phyloP scores from a whole-genome alignment of 768 basidiomycete genomes.

The Panaeolus cyanescens region DNA sequence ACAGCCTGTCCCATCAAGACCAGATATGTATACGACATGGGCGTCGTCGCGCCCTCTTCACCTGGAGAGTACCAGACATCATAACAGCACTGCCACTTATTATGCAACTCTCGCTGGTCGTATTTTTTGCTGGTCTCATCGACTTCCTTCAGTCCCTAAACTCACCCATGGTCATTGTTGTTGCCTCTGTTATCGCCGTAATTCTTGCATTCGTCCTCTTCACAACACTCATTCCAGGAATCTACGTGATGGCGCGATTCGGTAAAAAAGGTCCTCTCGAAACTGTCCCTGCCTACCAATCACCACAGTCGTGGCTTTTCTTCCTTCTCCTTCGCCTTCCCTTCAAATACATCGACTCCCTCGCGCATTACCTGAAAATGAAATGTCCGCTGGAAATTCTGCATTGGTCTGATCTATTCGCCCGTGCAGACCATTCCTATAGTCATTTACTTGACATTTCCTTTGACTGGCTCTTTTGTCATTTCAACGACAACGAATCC shows the following conservation, averaged over 20 bases:
- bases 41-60: not conserved
- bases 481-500: not conserved
- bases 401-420: too few species aligned
- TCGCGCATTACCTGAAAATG: not conserved
- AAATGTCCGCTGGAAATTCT: too few species aligned
- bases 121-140: not conserved
- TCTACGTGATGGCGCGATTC: not conserved
- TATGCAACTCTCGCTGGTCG: not conserved
- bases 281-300: not conserved
- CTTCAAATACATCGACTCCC: not conserved
- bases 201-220: not conserved
- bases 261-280: too few species aligned
- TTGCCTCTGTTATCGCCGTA: not conserved
- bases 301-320: not conserved
- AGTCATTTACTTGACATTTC: not conserved
- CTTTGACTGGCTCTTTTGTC: not conserved
- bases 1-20: not conserved
- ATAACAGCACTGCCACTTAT: not conserved
- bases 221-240: not conserved
- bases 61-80: not conserved
- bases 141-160: not conserved
- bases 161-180: not conserved
- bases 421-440: too few species aligned
- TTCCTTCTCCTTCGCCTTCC: not conserved
- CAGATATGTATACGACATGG: not conserved